A percentile compares a stretch with the other conserved stretches of the same genome.
These are phyloP conservation scores for Pyrenophora teres DNA, from an alignment of 2,329 filamentous ascomycete species.

Conservation along the genomic window DNA sequence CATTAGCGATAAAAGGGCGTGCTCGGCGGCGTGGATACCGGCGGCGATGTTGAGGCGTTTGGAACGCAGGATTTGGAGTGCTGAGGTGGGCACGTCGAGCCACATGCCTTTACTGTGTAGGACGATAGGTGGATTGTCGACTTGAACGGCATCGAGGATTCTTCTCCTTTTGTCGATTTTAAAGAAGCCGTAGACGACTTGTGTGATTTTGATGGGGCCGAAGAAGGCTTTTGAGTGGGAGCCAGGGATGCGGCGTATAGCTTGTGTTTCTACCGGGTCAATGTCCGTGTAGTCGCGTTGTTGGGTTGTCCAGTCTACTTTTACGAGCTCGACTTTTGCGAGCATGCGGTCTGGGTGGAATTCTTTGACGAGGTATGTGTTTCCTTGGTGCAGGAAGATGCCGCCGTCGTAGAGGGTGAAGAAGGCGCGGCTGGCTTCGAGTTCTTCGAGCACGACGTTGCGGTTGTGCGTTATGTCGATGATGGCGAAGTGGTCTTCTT, in stretches of 20 bases:
- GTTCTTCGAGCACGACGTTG: constrained; percentile 87
- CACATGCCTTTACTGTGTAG: constrained; percentile 89
- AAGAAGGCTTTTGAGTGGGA: constrained; percentile 77
- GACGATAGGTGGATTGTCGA: constrained; percentile 90
- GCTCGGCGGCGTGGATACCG: constrained; percentile 92
- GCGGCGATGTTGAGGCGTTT: constrained; percentile 79
- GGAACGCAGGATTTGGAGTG: constrained; percentile 76
- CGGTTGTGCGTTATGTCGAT: constrained; percentile 82
- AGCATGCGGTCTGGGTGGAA: constrained; percentile 80
- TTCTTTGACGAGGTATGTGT: constrained; percentile 87
- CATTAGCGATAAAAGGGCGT: constrained; percentile 83
- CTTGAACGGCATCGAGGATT: constrained; percentile 87
- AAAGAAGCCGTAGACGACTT: constrained; percentile 95
- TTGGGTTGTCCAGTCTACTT: constrained; percentile 92
- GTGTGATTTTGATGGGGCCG: constrained; percentile 81
- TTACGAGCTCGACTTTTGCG: constrained; percentile 84
- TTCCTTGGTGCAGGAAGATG: constrained; percentile 96
- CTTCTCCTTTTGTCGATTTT: constrained; percentile 87
- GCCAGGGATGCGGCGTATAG: constrained; percentile 71
- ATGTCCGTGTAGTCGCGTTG: constrained; percentile 94
- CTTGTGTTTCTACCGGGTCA: constrained; percentile 89
- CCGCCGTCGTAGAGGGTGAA: constrained; percentile 97
- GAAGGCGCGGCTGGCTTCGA: constrained; percentile 93
- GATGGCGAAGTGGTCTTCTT: constrained; percentile 92
- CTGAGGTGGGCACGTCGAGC: constrained; percentile 83